Evolutionary conservation across 2,329 filamentous ascomycete genomes (phyloP), one percentile per base, ranked within the genome.

Genomic region (Fusarium sulawesiense): DNA sequence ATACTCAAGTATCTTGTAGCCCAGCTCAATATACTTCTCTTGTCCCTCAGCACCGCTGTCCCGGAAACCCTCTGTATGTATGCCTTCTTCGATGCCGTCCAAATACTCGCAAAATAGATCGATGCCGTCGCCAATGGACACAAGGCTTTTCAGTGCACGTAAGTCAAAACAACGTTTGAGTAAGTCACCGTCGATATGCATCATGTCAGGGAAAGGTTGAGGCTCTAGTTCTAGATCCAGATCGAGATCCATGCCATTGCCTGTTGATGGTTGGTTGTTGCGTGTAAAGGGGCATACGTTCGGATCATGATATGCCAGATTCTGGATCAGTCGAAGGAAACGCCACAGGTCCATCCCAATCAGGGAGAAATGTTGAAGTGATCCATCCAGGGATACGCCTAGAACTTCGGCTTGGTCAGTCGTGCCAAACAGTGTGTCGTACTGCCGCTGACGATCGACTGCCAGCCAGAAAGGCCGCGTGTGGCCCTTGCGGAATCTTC

Each of bases 301-400:
- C 9, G 78, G 74, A 27, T 84, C 86, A 27, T 79, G 77, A 48
- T 85, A 78, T 29, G 88, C 89, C 49, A 97, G 77, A 62, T 91
- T 91, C 75, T 97, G 91, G 3, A 98, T 76, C 67, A 95, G 89
- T 60, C 86, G 86, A 7, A 98, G 83, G 6, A 97, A 83, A 9
- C 85, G 84, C 88, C 91, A 92, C 10, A 90, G 86, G 4, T 86
- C 79, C 20, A 86, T 74, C 12, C 85, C 82, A 1, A 98, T 80
- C 16, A 94, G 80, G 2, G 87, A 87, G 72, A 98, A 91, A 59
- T 91, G 87, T 66, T 88, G 88, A 25, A 94, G 74, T 1, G 90
- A 88, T 2, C 93, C 93, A 73, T 93, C 89, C 34, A 93, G 84
- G 9, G 87, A 87, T 9, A 91, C 83, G 2, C 92, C 93, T 34